A percentile compares a stretch with the other conserved stretches of the same genome.
Conservation (phyloP, 257 asterid genomes). For the Nicotiana undulata region DNA sequence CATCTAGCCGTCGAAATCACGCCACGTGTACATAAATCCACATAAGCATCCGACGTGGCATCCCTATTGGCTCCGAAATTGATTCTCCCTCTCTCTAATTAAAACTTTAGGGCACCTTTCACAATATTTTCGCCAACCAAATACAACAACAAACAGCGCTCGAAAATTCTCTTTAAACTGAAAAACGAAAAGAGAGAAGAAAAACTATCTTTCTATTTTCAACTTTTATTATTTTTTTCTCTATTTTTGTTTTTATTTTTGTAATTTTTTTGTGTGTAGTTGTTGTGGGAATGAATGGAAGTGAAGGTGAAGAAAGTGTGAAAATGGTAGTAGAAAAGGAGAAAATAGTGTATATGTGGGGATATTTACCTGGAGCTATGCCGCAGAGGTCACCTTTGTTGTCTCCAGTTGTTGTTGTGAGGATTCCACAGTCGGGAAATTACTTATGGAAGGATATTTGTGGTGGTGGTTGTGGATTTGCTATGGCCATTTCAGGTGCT, state of each 20-base stretch:
- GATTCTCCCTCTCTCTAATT: conserved; percentile 29
- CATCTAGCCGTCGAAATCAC: conserved; percentile 20
- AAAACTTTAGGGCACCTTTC: conserved; percentile 25
- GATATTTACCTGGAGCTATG: conserved; percentile 91
- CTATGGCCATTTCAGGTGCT: conserved; percentile 86
- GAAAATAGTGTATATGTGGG: conserved; percentile 73
- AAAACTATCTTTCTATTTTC: background rate
- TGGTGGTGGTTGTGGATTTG: conserved; percentile 98
- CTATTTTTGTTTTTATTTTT: background rate
- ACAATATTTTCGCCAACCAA: conserved; percentile 1
- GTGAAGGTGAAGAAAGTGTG: conserved; percentile 49
- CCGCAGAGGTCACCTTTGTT: conserved; percentile 85
- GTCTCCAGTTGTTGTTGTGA: conserved; percentile 67
- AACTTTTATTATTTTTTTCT: background rate
- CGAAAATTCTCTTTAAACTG: background rate
- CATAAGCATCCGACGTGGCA: conserved; percentile 38
- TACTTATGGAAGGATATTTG: conserved; percentile 73
- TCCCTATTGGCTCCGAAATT: conserved; percentile 21
- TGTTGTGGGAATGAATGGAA: conserved; percentile 44
- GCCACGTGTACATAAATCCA: conserved; percentile 39
- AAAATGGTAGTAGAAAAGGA: conserved; percentile 28
- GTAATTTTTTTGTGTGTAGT: background rate
- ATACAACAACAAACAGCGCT: background rate
- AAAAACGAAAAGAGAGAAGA: background rate
- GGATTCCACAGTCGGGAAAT: conserved; percentile 41